Evolutionary conservation across 1,284 basidiomycete species (phyloP), one percentile per base, ranked within the genome.

Genomic region (Hypsizygus ulmarius): DNA sequence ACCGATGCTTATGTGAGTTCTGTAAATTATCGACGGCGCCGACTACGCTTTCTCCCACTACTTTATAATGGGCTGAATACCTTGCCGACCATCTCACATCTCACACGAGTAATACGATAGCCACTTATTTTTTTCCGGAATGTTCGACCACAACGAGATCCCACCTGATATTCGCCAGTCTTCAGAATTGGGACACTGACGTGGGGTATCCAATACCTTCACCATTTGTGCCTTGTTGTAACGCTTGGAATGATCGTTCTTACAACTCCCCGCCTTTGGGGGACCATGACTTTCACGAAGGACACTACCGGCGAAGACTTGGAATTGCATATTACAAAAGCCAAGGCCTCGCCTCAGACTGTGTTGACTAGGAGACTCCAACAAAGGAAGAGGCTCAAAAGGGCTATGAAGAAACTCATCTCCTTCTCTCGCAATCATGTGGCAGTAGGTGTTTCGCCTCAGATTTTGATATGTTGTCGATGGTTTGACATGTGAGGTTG

Each of bases 161-260:
- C 61, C 61, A 6, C 43, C 55, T n/a, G 61, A 63, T 52, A 48
- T 63, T 50, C 15, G 44, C n/a, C 43, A 18, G 48, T 58, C 7
- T 57, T 64, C 44, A 58, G 60, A 30, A 58, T 62, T 16, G 62
- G 58, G 2, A 53, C 57, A 7, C 51, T 60, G 10, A 49, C 52
- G n/a, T 58, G 57, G 53, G 63, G 56, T 32, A 52, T 61, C 33
- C 44, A 44, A 8, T 63, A 58, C 43, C 55, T 64, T 18, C 57
- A 59, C 1, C 55, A 56, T 1, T 40, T 61, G 7, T 59, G 63
- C 40, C 55, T 58, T 16, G 59, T 62, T 60, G 54, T 42, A 52
- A 43, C 9, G 18, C 43, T 9, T 63, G 58, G 50, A 47, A 59
- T 47, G 48, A 56, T 62, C 21, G 43, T 61, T n/a, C 29, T 40